Conservation (phyloP, 2,329 filamentous ascomycete species). For the Pseudogymnoascus pannorum region DNA sequence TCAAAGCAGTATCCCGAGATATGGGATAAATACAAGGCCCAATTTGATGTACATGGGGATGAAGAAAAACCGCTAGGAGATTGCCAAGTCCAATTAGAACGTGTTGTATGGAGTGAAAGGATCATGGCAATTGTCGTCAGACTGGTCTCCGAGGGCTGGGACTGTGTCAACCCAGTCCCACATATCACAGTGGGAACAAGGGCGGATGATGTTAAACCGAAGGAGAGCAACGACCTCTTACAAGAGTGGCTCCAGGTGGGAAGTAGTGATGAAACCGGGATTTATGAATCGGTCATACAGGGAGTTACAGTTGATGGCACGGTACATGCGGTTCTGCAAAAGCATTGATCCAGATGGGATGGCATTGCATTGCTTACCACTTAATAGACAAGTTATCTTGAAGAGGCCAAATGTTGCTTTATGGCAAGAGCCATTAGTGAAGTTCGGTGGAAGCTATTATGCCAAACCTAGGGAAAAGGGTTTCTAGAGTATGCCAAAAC, state of each 20-base stretch:
- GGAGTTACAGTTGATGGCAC: slow-evolving; percentile 23
- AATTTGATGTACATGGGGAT: slow-evolving; percentile 42
- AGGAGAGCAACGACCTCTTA: slow-evolving; percentile 85
- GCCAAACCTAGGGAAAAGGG: background rate
- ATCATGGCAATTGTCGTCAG: slow-evolving; percentile 90
- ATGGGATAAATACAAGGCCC: slow-evolving; percentile 66
- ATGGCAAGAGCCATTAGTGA: background rate
- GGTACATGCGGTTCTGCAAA: slow-evolving; percentile 22
- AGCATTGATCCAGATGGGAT: background rate
- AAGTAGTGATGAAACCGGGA: slow-evolving; percentile 27
- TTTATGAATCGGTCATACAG: slow-evolving; percentile 25
- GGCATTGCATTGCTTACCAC: background rate
- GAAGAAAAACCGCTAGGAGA: slow-evolving; percentile 51
- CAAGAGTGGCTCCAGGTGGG: slow-evolving; percentile 63
- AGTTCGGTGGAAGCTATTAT: background rate
- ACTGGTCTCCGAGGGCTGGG: slow-evolving; percentile 55
- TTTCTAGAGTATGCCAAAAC: background rate
- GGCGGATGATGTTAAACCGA: slow-evolving; percentile 69
- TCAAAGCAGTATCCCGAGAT: slow-evolving; percentile 55
- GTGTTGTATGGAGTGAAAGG: slow-evolving; percentile 74
- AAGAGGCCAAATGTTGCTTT: background rate
- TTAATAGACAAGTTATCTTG: background rate
- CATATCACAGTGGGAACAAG: slow-evolving; percentile 89
- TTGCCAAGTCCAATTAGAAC: slow-evolving; percentile 57
- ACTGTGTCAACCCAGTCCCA: slow-evolving; percentile 68